Conservation (phyloP, 2,329 filamentous ascomycete species). For the Fusarium camptoceras region DNA sequence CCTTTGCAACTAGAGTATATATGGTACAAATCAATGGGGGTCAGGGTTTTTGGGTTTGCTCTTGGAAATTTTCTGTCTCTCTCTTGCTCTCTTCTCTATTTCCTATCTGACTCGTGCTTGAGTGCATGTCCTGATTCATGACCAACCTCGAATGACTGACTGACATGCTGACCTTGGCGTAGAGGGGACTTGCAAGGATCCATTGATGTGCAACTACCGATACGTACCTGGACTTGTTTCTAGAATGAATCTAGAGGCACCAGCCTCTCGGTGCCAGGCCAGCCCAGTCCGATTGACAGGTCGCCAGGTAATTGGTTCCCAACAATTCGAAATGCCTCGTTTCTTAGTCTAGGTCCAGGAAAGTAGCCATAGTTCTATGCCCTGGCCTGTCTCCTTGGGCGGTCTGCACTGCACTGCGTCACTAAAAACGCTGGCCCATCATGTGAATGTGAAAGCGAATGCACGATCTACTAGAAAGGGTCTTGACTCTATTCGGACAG, state of each 20-base stretch:
- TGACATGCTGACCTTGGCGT: conserved; percentile 4
- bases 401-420: conserved; percentile 27
- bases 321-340: conserved; percentile 21
- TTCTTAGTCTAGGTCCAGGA: background rate
- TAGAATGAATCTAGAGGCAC: conserved; percentile 28
- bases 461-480: conserved; percentile 5
- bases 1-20: conserved; percentile 36
- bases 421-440: conserved; percentile 8
- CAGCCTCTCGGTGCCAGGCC: conserved; percentile 7
- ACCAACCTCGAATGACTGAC: conserved; percentile 22
- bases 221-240: conserved; percentile 22
- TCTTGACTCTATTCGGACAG: conserved; percentile 22
- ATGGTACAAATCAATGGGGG: conserved; percentile 38
- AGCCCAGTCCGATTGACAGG: background rate
- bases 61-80: conserved; percentile 13
- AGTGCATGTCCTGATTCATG: conserved; percentile 35
- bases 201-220: conserved; percentile 21
- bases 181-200: conserved; percentile 20
- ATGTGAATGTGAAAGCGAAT: conserved; percentile 18
- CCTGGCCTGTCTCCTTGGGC: conserved; percentile 9
- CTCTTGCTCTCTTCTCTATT: background rate
- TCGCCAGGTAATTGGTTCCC: conserved; percentile 28
- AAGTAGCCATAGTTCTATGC: background rate
- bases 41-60: conserved; percentile 9
- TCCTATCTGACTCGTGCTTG: conserved; percentile 23